Conservation (phyloP, 805 yeast species). For the Monosporozyma aquatica region DNA sequence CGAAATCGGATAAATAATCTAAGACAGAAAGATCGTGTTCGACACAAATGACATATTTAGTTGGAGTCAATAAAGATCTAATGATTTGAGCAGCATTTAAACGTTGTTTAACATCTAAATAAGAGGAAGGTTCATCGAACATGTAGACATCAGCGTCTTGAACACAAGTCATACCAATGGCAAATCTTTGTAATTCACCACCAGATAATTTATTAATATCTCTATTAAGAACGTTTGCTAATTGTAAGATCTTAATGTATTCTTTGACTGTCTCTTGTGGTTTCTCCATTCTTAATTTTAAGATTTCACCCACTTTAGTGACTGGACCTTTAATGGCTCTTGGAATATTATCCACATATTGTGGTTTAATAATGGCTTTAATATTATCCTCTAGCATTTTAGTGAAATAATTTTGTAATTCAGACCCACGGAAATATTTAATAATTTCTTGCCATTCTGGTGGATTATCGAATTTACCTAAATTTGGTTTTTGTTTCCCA, state of each 20-base stretch:
- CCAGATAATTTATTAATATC: conserved; percentile 88
- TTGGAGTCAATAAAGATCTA: conserved; percentile 69
- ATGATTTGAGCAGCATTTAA: conserved; percentile 93
- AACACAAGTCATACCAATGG: conserved; percentile 94
- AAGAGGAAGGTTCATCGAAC: conserved; percentile 99
- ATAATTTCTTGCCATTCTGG: conserved; percentile 96
- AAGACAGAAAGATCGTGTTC: conserved; percentile 98
- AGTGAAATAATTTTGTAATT: conserved; percentile 91
- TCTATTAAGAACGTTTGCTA: conserved; percentile 68
- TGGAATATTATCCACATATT: conserved; percentile 95
- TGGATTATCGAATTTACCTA: conserved; percentile 90
- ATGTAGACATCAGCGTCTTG: conserved; percentile 93
- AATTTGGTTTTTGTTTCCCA: conserved; percentile 94
- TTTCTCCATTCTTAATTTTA: conserved; percentile 71
- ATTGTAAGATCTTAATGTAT: conserved; percentile 63
- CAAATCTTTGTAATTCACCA: conserved; percentile 98
- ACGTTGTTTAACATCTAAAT: conserved; percentile 97
- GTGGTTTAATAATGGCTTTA: conserved; percentile 97
- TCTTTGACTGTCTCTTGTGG: conserved; percentile 49
- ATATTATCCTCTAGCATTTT: conserved; percentile 88
- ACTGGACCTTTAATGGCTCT: conserved; percentile 89
- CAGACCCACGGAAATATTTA: conserved; percentile 89
- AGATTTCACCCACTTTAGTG: conserved; percentile 75
- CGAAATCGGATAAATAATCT: conserved; percentile 93
- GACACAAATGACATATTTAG: conserved; percentile 86